Conservation (phyloP, 768 basidiomycete species). For the Phaeolepiota aurea region DNA sequence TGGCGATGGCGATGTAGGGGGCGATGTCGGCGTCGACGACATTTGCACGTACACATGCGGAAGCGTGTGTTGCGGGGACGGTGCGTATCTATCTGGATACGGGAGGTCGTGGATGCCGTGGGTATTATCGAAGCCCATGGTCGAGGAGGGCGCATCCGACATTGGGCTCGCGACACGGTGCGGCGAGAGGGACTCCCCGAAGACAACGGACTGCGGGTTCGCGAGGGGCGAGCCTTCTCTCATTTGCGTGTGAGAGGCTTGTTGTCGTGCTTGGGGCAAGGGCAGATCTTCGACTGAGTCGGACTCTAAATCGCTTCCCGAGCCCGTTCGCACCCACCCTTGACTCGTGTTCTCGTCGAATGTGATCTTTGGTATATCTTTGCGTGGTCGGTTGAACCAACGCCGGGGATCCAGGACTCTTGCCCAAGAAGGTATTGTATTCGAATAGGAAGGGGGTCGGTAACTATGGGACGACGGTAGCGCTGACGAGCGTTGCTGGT, state of each 20-base stretch:
- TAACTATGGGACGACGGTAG: slow-evolving; percentile 8
- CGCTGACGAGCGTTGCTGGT: slow-evolving; percentile 4
- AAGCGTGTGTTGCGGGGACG: slow-evolving; percentile 14
- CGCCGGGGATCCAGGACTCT: slow-evolving; percentile 4
- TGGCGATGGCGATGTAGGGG: slow-evolving; percentile 12
- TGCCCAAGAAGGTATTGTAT: not conserved
- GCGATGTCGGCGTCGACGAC: slow-evolving; percentile 21
- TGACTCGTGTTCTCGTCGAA: slow-evolving; percentile 2
- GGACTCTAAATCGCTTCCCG: slow-evolving; percentile 34
- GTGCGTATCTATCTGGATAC: slow-evolving; percentile 13
- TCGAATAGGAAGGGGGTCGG: not conserved
- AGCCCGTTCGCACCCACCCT: slow-evolving; percentile 46
- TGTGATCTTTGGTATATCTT: slow-evolving; percentile 2
- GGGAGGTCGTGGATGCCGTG: slow-evolving; percentile 13
- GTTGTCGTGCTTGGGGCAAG: not conserved
- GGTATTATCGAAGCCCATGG: slow-evolving; percentile 18
- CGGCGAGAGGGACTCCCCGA: slow-evolving; percentile 6
- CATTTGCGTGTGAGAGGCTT: not conserved
- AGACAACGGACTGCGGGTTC: slow-evolving; percentile 6
- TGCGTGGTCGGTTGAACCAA: slow-evolving; percentile 9
- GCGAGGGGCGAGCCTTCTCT: slow-evolving; percentile 2
- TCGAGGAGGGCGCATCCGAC: too few species aligned
- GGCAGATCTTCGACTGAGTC: slow-evolving; percentile 11
- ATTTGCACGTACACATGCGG: slow-evolving; percentile 19
- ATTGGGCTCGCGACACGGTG: slow-evolving; percentile 13